Conservation (phyloP, 2,329 filamentous ascomycete species). For the Cladosporium velox region DNA sequence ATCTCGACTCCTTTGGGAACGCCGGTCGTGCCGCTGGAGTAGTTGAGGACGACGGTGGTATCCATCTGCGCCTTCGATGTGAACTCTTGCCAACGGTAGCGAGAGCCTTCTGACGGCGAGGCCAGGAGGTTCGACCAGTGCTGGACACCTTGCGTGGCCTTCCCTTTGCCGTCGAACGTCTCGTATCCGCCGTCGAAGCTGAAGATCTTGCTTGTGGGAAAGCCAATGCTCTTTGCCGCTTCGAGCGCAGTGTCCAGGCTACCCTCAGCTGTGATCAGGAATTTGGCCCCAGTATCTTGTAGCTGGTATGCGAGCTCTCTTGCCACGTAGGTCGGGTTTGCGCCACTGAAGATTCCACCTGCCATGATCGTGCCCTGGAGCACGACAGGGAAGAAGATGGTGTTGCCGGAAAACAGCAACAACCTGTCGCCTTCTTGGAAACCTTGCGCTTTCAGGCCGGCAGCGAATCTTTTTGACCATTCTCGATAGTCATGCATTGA, state of each 20-base stretch:
- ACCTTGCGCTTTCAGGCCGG: constrained; percentile 64
- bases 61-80: constrained; percentile 50
- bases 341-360: constrained; percentile 75
- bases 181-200: constrained; percentile 60
- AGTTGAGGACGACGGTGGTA: constrained; percentile 71
- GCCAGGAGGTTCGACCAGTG: constrained; percentile 68
- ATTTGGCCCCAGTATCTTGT: constrained; percentile 66
- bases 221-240: constrained; percentile 61
- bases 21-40: constrained; percentile 77
- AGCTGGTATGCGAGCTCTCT: constrained; percentile 76
- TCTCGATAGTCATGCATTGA: constrained; percentile 66
- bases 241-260: constrained; percentile 65
- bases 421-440: constrained; percentile 69
- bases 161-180: constrained; percentile 46
- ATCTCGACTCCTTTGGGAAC: constrained; percentile 83
- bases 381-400: constrained; percentile 69
- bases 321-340: constrained; percentile 69
- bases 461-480: constrained; percentile 71
- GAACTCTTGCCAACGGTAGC: constrained; percentile 65
- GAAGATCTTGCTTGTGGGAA: constrained; percentile 61
- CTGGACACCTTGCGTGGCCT: constrained; percentile 43
- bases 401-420: constrained; percentile 72
- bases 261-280: constrained; percentile 64
- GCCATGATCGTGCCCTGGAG: constrained; percentile 76
- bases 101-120: constrained; percentile 52